phyloP scores from a whole-genome alignment of 1,139 yeast species.

The Yamadazyma dendronema region DNA sequence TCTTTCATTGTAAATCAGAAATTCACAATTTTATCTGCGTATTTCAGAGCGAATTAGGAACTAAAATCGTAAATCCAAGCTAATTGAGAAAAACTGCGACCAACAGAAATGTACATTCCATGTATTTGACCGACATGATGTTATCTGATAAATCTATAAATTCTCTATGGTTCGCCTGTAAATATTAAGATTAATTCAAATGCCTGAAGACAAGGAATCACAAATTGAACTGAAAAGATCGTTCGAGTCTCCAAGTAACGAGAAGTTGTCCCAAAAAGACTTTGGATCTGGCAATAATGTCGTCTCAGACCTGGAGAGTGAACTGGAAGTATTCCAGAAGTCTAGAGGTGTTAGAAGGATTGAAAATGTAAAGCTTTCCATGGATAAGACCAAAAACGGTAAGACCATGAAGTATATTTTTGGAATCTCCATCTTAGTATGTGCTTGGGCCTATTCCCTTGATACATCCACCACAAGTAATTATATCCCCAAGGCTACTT shows the following conservation, averaged over 20 bases:
- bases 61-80: not conserved
- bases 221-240: no score
- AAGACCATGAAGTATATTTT: slow-evolving; percentile 7
- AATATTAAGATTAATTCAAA: not conserved
- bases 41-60: not conserved
- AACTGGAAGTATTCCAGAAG: slow-evolving; percentile 1
- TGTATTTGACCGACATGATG: not conserved
- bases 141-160: not conserved
- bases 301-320: not conserved
- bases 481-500: slow-evolving; percentile 29
- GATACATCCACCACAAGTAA: slow-evolving; percentile 35
- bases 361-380: slow-evolving; percentile 22
- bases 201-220: no score
- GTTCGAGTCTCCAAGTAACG: no score
- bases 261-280: no score
- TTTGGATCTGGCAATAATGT: no score
- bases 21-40: no score
- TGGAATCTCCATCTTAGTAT: slow-evolving; percentile 25
- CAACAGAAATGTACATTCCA: not conserved
- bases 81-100: not conserved
- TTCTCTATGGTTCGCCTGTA: not conserved
- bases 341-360: slow-evolving; percentile 29
- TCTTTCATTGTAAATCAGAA: no score
- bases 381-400: slow-evolving; percentile 16
- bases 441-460: slow-evolving; percentile 36